Conservation (phyloP, 495 filamentous ascomycete species). For the Penicillium samsonianum region DNA sequence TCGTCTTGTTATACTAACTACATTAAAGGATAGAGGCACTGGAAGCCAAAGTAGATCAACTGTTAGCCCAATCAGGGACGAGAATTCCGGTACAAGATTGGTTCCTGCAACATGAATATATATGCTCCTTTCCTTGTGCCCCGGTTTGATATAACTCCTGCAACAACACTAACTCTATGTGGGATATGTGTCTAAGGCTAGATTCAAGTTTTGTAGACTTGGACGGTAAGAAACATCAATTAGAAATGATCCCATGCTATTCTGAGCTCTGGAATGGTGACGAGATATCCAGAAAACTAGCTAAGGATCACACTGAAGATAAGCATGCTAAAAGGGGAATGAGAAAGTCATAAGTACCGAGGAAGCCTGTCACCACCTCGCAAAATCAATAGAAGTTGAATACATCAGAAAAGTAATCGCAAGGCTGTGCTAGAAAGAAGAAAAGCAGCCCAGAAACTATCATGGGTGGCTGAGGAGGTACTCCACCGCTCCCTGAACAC, state of each 20-base stretch:
- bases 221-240: not conserved
- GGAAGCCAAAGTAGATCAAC: constrained; percentile 22
- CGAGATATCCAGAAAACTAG: constrained; percentile 9
- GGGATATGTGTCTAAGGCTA: too few relatives aligned
- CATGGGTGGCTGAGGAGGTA: constrained; percentile 54
- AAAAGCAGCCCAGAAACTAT: constrained; percentile 15
- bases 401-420: constrained; percentile 16
- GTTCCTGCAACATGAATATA: too few relatives aligned
- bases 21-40: constrained; percentile 14
- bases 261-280: not conserved
- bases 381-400: constrained; percentile 20
- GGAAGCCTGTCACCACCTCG: constrained; percentile 17
- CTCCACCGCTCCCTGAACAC: constrained; percentile 93
- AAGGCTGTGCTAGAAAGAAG: constrained; percentile 15
- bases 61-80: constrained; percentile 7
- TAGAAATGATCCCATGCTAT: not conserved
- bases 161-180: not conserved
- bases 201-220: not conserved
- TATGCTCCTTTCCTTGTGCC: too few relatives aligned
- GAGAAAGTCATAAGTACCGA: constrained; percentile 20
- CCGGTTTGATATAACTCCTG: not conserved
- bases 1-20: not conserved
- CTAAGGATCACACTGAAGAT: constrained; percentile 6
- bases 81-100: not conserved
- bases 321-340: constrained; percentile 19